phyloP scores from a whole-genome alignment of 768 basidiomycete species.

The Hypholoma fasciculare region DNA sequence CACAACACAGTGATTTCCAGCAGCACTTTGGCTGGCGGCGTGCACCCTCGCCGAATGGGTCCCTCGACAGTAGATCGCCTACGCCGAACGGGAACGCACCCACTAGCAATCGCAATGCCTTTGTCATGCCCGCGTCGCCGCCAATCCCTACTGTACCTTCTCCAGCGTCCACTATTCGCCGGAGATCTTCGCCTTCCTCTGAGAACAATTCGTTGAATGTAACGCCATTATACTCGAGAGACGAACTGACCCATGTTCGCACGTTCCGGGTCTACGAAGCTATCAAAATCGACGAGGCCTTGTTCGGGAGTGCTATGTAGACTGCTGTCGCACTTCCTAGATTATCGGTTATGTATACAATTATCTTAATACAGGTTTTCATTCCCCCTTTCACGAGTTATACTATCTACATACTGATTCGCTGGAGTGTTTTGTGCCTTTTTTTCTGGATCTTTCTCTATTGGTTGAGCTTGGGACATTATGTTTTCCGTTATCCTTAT shows the following conservation, averaged over 20 bases:
- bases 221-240: constrained; percentile 23
- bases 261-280: constrained; percentile 55
- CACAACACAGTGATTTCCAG: constrained; percentile 22
- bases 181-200: neutral
- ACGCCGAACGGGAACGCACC: constrained; percentile 6
- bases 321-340: neutral
- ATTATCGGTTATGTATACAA: neutral
- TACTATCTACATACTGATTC: too few species aligned
- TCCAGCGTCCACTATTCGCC: neutral
- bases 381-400: too few species aligned
- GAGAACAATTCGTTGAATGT: constrained; percentile 1
- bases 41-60: neutral
- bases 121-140: neutral
- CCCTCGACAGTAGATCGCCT: neutral
- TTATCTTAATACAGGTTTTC: too few species aligned
- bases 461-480: too few species aligned
- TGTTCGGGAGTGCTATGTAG: constrained; percentile 19
- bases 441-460: too few species aligned
- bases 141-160: constrained; percentile 2
- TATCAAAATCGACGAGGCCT: constrained; percentile 35
- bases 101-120: neutral
- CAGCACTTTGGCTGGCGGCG: constrained; percentile 10
- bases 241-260: constrained; percentile 53
- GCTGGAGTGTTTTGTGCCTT: too few species aligned
- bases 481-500: too few species aligned